phyloP scores from a whole-genome alignment of 371 early-diverging fungal genomes.

The Dichotomocladium elegans region DNA sequence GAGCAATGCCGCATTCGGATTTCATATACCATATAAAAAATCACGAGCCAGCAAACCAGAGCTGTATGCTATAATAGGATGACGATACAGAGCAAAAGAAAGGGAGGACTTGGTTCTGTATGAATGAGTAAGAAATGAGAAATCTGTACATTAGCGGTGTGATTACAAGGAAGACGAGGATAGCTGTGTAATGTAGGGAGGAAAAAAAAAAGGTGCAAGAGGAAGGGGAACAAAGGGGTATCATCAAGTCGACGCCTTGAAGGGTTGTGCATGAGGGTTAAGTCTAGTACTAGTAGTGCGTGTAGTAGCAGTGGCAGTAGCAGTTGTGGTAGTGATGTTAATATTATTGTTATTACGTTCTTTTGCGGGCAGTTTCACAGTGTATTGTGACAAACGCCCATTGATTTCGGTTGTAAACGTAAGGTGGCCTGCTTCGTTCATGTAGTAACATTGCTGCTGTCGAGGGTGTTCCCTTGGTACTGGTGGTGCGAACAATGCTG shows the following conservation, averaged over 20 bases:
- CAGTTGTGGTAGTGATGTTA: too few relatives aligned
- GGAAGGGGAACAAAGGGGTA: too few relatives aligned
- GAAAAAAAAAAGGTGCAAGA: too few relatives aligned
- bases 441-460: constrained; percentile 12
- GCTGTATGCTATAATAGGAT: too few relatives aligned
- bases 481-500: neutral
- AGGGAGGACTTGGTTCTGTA: too few relatives aligned
- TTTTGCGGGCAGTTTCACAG: constrained; percentile 24
- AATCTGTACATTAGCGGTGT: too few relatives aligned
- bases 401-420: constrained; percentile 41
- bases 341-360: neutral
- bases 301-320: neutral
- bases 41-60: too few relatives aligned
- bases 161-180: too few relatives aligned
- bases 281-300: neutral
- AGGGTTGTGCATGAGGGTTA: constrained; percentile 16
- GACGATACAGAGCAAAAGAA: too few relatives aligned
- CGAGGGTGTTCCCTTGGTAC: neutral
- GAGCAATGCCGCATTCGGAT: too few relatives aligned
- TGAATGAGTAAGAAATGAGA: too few relatives aligned
- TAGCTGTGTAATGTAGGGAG: neutral
- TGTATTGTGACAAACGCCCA: constrained; percentile 30
- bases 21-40: too few relatives aligned
- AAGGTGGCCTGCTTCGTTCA: constrained; percentile 30
- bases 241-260: constrained; percentile 7